Base-by-base conservation (phyloP, 345 rosid species). In the Salix suchowensis region DNA sequence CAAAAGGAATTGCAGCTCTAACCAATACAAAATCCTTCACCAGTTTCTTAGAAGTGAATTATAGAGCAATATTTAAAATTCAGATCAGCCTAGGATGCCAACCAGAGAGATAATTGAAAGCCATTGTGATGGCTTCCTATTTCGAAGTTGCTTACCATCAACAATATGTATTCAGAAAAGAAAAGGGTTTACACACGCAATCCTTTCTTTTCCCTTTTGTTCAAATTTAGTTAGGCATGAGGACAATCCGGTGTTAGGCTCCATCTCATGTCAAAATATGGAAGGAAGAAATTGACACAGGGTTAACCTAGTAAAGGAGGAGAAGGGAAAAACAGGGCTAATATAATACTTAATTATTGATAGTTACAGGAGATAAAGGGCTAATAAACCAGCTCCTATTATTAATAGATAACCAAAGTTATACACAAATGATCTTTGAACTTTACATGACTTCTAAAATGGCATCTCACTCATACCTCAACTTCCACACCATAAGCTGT, bases 401-500 rank as follows among this genome's bases (percentile, higher is more conserved):
- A 13, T 21, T 24, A 39, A 24, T 1, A 5, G 14, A 1, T 13
- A 7, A 11, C 30, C 15, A 1, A 40, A 68, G 62, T 65, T 40
- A 76, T n/a, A 67, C 9, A 18, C 13, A 14, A 8, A 12, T 11
- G 79, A 77, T 40, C 24, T 76, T 76, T 23, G 61, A 46, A 55
- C 10, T 16, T 54, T 28, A 28, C 28, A 36, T 65, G 42, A 60
- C 58, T 66, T 24, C 42, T 54, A 40, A 24, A 64, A 58, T 36
- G 64, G 30, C 70, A 48, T 62, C 67, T n/a, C 32, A 77, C 34
- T 73, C 83, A 62, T 88, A 95, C 99, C 98, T 96, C 99, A 85
- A 96, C 99, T 82, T 96, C 99, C 74, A 96, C 82, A 28, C 99
- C 99, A 46, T 96, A 93, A 73, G 99, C 98, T 74, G 98, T 96